phyloP scores from a whole-genome alignment of 495 filamentous ascomycete genomes.

The Terfezia claveryi region DNA sequence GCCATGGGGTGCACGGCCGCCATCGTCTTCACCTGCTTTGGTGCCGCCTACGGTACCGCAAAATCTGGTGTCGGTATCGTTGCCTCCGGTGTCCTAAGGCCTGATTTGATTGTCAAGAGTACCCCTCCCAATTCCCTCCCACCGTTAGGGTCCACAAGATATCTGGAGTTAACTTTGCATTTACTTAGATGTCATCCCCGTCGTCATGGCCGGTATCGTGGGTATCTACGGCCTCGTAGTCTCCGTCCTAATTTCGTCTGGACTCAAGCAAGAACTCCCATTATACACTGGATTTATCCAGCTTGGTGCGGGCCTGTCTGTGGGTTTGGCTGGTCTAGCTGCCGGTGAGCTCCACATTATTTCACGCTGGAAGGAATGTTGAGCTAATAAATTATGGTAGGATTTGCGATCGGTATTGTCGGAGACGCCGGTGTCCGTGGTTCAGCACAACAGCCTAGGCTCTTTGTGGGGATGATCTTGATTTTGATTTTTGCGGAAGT shows the following conservation, averaged over 20 bases:
- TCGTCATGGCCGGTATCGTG: slow-evolving; percentile 99
- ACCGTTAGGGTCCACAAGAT: neutral
- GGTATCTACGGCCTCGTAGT: slow-evolving; percentile 99
- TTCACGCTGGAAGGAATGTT: neutral
- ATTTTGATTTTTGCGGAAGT: slow-evolving; percentile 99
- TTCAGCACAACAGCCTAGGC: slow-evolving; percentile 87
- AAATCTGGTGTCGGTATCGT: slow-evolving; percentile 98
- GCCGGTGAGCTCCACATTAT: slow-evolving; percentile 41
- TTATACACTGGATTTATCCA: slow-evolving; percentile 95
- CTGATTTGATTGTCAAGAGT: slow-evolving; percentile 99
- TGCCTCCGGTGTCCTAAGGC: slow-evolving; percentile 90
- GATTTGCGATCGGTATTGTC: slow-evolving; percentile 96
- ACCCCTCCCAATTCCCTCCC: slow-evolving; percentile 22
- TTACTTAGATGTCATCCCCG: slow-evolving; percentile 75
- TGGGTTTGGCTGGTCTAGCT: slow-evolving; percentile 91
- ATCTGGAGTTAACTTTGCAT: neutral
- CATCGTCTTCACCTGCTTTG: slow-evolving; percentile 98
- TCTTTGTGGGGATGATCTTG: slow-evolving; percentile 99
- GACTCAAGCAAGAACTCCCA: slow-evolving; percentile 55
- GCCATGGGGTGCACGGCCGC: slow-evolving; percentile 96
- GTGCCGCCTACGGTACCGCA: slow-evolving; percentile 93
- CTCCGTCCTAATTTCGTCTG: slow-evolving; percentile 89
- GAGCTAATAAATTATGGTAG: slow-evolving; percentile 9
- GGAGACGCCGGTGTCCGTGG: slow-evolving; percentile 97
- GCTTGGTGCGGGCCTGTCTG: slow-evolving; percentile 84